Evolutionary conservation across 148 eudicot genomes (phyloP), one percentile per base, ranked within the genome.

Genomic region (Bassia scoparia): DNA sequence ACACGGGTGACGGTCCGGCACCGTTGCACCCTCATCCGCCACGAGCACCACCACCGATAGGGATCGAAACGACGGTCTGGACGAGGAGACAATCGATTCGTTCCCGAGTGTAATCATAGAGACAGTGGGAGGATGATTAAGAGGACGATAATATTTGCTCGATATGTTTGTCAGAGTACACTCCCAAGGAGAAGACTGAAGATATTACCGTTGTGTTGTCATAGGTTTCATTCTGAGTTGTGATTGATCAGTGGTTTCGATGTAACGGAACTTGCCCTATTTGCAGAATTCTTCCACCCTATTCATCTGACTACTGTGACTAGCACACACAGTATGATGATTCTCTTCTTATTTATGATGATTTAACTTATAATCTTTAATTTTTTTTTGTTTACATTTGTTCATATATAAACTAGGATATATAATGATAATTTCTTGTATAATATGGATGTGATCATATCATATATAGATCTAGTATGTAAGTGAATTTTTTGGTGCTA

Each of bases 191-290:
- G 10, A 79, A 43, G 43, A n/a, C 46, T 79, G 78, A 79, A 69
- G 82, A 74, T 79, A 3, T 41, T 79, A 58, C 82, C 82, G 18
- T 59, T 54, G n/a, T 79, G 82, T 61, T 75, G 74, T 33, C 82
- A 79, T 65, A 54, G 67, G 27, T 79, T 74, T 70, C 82, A 79
- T 75, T 44, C 53, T 34, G 58, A 74, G n/a, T 46, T 79, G 82
- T 70, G n/a, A 48, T 79, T 64, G 82, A 79, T 75, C 75, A 63
- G 62, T 79, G 82, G 82, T 78, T 79, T 65, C 58, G 34, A 26
- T 69, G 70, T 18, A 79, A 79, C 37, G 61, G 75, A 18, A 54
- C 75, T 70, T 79, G 82, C 50, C 82, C 82, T 1, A 79, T 79
- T 70, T 79, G 82, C 33, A 79, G 82, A 70, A 46, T 69, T 69